Conservation (phyloP, 139 green algal species). For the Gonium pectorale region DNA sequence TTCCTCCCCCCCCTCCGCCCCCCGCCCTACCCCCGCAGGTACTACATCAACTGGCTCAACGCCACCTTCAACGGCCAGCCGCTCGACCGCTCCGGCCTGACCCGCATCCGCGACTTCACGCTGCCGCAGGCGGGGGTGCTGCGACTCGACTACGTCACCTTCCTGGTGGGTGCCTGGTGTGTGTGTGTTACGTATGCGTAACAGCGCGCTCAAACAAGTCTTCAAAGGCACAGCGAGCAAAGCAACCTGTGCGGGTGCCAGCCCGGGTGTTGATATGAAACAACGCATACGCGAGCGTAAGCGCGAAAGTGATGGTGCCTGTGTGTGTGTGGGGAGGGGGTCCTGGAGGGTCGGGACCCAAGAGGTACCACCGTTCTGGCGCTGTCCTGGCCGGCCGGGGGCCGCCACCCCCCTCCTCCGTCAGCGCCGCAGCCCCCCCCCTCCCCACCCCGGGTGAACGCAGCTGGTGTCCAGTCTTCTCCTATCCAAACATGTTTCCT, state of each 20-base stretch:
- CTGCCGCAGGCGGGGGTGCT: conserved; percentile 42
- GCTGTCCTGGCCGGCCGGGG: not conserved
- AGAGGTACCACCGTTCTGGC: too few relatives aligned
- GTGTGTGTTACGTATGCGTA: too few relatives aligned
- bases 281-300: too few relatives aligned
- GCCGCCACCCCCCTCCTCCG: not conserved
- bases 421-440: not conserved
- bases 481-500: not conserved
- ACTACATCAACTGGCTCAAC: conserved; percentile 55
- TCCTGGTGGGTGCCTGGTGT: conserved; percentile 25
- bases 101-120: conserved; percentile 37
- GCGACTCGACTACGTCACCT: conserved; percentile 54
- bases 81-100: conserved; percentile 30
- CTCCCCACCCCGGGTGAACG: not conserved
- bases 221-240: too few relatives aligned
- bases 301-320: not conserved
- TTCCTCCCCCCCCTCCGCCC: not conserved
- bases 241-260: too few relatives aligned
- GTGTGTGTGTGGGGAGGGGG: not conserved
- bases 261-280: too few relatives aligned
- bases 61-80: conserved; percentile 39
- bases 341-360: not conserved
- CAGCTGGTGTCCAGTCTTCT: not conserved
- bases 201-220: not conserved
- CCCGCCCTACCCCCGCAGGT: conserved; percentile 7